Conservation (phyloP, 2,329 filamentous ascomycete genomes). For the Claviceps maximensis region DNA sequence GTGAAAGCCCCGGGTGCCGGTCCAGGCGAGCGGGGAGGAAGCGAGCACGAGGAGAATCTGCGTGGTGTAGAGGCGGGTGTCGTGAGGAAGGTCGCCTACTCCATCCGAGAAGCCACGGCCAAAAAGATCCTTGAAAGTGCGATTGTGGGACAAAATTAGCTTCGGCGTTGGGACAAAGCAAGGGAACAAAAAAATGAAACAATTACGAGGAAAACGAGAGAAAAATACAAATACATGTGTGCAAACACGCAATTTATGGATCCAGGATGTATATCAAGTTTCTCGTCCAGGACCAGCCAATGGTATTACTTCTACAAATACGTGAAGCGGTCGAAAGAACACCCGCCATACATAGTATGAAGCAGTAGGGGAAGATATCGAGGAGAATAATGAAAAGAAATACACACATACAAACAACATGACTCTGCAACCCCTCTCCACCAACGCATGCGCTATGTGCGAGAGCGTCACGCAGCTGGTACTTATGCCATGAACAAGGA, state of each 20-base stretch:
- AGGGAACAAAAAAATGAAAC: background rate
- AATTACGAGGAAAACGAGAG: no score
- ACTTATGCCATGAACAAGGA: conserved; percentile 74
- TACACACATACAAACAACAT: conserved; percentile 53
- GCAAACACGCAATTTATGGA: no score
- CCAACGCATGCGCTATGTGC: conserved; percentile 53
- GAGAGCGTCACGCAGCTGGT: conserved; percentile 65
- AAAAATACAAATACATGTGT: no score
- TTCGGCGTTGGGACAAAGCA: background rate
- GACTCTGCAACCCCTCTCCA: conserved; percentile 58
- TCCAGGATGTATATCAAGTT: no score
- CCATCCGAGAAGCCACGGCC: conserved; percentile 55
- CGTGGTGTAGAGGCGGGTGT: conserved; percentile 57
- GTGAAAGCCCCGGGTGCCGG: conserved; percentile 41
- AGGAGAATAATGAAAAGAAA: background rate
- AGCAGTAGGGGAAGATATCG: no score
- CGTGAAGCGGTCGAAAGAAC: no score
- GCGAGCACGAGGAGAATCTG: conserved; percentile 59
- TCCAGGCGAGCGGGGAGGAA: conserved; percentile 59
- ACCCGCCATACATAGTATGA: no score
- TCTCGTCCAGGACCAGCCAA: no score
- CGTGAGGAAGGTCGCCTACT: conserved; percentile 54
- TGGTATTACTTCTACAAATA: no score
- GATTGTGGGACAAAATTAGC: background rate
- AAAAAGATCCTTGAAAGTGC: conserved; percentile 42